Evolutionary conservation across 805 yeast species (phyloP).

Genomic region (Tetrapisispora taiwanensis): DNA sequence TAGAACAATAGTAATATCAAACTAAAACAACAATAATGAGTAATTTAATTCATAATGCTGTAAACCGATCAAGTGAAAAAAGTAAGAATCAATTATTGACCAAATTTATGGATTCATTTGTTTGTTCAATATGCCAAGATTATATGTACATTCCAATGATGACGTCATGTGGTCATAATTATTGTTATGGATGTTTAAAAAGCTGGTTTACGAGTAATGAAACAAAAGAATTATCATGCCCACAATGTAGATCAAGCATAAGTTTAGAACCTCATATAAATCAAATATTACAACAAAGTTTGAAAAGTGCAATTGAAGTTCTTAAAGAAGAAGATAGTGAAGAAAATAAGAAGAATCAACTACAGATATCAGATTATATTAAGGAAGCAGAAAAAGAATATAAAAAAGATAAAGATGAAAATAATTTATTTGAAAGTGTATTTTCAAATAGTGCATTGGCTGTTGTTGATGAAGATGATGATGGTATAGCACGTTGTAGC

Average conservation of each 20-base stretch:
- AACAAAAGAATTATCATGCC: conserved; percentile 47
- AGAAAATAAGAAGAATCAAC: not conserved
- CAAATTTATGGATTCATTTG: conserved; percentile 22
- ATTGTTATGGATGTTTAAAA: conserved; percentile 55
- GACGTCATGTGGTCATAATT: conserved; percentile 62
- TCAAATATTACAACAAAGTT: conserved; percentile 39
- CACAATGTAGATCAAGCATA: conserved; percentile 49
- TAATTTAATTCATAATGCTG: conserved; percentile 3
- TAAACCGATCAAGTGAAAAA: conserved; percentile 7
- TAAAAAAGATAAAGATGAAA: conserved; percentile 18
- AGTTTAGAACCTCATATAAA: conserved; percentile 44
- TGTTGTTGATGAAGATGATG: conserved; percentile 53
- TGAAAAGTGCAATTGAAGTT: conserved; percentile 34
- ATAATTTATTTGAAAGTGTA: conserved; percentile 37
- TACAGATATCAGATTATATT: not conserved
- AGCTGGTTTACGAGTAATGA: conserved; percentile 44
- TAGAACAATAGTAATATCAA: no score
- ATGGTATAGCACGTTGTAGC: conserved; percentile 67
- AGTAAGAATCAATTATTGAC: conserved; percentile 9
- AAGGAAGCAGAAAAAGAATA: conserved; percentile 4
- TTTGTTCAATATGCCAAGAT: conserved; percentile 62
- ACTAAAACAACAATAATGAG: not conserved
- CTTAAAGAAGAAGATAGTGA: conserved; percentile 9
- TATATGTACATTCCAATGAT: conserved; percentile 56
- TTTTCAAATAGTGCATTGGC: conserved; percentile 43